phyloP scores from a whole-genome alignment of 352 stramenopile species.

The Achlya hypogyna region DNA sequence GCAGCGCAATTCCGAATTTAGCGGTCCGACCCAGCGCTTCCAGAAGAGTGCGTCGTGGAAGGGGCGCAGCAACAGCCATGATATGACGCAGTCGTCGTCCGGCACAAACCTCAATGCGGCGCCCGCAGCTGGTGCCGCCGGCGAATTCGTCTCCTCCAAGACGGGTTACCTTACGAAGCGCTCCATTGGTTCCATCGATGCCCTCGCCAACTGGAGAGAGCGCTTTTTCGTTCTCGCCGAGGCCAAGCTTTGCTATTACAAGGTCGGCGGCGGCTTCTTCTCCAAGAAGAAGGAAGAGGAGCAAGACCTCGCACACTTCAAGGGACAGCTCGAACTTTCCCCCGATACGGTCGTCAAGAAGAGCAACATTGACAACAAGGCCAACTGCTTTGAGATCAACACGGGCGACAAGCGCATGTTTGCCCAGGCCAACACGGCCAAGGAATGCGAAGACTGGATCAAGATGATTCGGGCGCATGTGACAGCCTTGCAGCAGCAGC shows the following conservation, averaged over 20 bases:
- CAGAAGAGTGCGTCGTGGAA: constrained; percentile 20
- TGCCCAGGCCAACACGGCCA: constrained; percentile 64
- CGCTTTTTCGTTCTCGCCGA: constrained; percentile 81
- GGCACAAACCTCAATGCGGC: background rate
- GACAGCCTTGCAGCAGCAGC: constrained; percentile 43
- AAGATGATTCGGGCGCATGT: constrained; percentile 75
- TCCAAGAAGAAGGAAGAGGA: constrained; percentile 63
- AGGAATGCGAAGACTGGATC: constrained; percentile 83
- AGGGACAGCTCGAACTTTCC: constrained; percentile 73
- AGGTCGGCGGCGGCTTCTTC: constrained; percentile 78
- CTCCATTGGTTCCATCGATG: constrained; percentile 81
- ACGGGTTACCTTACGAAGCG: constrained; percentile 80
- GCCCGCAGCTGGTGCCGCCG: background rate
- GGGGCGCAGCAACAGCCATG: constrained; percentile 15
- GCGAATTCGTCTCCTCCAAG: constrained; percentile 68
- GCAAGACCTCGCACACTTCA: constrained; percentile 71
- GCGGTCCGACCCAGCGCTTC: background rate
- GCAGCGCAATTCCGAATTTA: constrained; percentile 19
- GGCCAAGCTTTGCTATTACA: constrained; percentile 81
- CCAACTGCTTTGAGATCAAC: constrained; percentile 80
- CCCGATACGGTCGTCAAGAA: constrained; percentile 72
- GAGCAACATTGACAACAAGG: constrained; percentile 78
- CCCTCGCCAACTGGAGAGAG: constrained; percentile 83
- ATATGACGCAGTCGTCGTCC: background rate
- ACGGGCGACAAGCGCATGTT: constrained; percentile 82